Percentiles rank a stretch among this genome's conserved stretches.
phyloP scores from a whole-genome alignment of 169 alveolate genomes.

The Blepharisma undulans region DNA sequence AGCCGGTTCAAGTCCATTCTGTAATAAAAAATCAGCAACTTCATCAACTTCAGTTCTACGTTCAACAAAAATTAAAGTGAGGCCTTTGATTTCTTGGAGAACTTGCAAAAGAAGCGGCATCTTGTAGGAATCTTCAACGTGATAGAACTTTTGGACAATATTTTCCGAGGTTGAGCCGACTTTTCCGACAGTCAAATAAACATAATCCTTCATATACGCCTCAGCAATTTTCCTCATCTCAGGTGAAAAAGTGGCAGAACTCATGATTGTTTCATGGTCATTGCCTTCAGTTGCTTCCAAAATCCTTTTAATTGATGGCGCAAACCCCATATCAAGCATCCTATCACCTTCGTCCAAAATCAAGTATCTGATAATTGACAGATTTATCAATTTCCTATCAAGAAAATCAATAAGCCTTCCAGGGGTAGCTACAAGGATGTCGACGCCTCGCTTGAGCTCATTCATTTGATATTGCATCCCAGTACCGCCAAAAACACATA shows the following conservation, averaged over 20 bases:
- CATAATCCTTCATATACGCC: slow-evolving; percentile 81
- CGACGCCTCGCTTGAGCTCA: slow-evolving; percentile 94
- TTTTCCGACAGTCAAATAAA: slow-evolving; percentile 90
- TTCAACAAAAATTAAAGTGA: neutral
- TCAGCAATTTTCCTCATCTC: slow-evolving; percentile 87
- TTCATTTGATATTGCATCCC: slow-evolving; percentile 87
- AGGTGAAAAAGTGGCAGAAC: slow-evolving; percentile 92
- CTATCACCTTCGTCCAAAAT: slow-evolving; percentile 96
- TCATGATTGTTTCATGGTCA: slow-evolving; percentile 65
- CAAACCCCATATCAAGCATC: slow-evolving; percentile 95
- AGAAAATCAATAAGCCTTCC: slow-evolving; percentile 93
- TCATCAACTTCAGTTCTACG: neutral
- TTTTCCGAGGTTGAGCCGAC: slow-evolving; percentile 86
- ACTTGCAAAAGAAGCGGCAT: neutral
- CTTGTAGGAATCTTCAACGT: neutral
- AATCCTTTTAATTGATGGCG: slow-evolving; percentile 81
- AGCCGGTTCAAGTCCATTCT: neutral
- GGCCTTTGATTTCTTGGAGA: neutral
- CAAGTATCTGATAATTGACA: slow-evolving; percentile 81
- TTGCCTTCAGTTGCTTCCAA: neutral
- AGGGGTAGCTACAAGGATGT: slow-evolving; percentile 94
- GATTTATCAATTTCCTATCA: slow-evolving; percentile 75
- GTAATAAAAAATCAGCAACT: neutral
- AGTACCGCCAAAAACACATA: slow-evolving; percentile 91
- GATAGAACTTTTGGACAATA: neutral